These are phyloP conservation scores for Pythium folliculosum DNA, from an alignment of 352 stramenopile genomes.

Conservation along the genomic window DNA sequence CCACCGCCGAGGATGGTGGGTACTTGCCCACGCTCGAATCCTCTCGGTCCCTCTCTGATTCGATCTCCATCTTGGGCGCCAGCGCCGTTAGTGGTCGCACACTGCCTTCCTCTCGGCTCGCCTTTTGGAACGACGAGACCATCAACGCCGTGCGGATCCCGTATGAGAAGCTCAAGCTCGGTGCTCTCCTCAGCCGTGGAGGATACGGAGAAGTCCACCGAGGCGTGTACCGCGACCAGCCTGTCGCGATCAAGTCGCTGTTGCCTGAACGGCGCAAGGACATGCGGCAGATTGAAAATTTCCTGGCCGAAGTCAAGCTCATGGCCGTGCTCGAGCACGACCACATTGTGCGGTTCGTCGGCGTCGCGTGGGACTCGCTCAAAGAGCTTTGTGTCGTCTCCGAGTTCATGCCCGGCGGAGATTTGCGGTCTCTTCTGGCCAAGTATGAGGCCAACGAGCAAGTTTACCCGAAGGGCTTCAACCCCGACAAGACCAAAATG, in stretches of 20 bases:
- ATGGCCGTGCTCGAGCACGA: constrained; percentile 60
- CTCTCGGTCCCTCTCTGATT: neutral
- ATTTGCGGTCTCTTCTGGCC: constrained; percentile 18
- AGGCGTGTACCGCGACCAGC: constrained; percentile 44
- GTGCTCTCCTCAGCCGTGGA: constrained; percentile 46
- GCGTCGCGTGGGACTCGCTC: constrained; percentile 55
- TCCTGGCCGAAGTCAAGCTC: constrained; percentile 59
- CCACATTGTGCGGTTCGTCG: constrained; percentile 66
- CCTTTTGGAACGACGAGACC: constrained; percentile 19
- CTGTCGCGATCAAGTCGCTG: constrained; percentile 62
- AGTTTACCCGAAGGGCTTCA: constrained; percentile 3
- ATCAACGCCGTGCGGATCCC: constrained; percentile 41
- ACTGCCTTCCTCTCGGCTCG: constrained; percentile 5
- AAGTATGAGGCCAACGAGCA: constrained; percentile 1
- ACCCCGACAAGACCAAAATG: constrained; percentile 19
- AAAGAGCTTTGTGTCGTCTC: constrained; percentile 30
- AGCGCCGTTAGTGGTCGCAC: constrained; percentile 1
- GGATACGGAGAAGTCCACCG: constrained; percentile 57
- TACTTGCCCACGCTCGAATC: constrained; percentile 11
- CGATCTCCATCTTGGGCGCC: constrained; percentile 4
- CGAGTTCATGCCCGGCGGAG: constrained; percentile 31
- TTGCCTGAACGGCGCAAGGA: constrained; percentile 49
- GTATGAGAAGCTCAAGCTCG: constrained; percentile 42
- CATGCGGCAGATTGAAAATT: constrained; percentile 51
- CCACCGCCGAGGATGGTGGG: neutral